Conservation (phyloP, 257 asterid species). For the Coffea eugenioides region DNA sequence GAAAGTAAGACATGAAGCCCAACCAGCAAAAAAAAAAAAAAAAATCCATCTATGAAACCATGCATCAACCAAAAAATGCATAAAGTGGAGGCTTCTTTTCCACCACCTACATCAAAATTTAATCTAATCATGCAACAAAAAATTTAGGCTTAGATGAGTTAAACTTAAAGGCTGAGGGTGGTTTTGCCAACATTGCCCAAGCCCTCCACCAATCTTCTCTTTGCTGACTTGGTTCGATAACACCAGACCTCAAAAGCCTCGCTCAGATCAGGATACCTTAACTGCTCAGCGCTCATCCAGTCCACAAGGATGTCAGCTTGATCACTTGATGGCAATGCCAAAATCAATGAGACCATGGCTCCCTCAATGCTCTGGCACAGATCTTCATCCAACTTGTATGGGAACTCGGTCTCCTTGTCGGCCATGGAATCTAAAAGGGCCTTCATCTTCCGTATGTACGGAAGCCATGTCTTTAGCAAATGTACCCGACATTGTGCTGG, state of each 20-base stretch:
- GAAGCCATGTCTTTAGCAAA: slow-evolving; percentile 65
- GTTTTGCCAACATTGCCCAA: slow-evolving; percentile 31
- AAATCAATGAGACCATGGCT: slow-evolving; percentile 63
- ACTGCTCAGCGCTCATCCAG: slow-evolving; percentile 62
- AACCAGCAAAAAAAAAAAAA: neutral
- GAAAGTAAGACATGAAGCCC: neutral
- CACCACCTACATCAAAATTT: neutral
- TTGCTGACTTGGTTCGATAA: slow-evolving; percentile 73
- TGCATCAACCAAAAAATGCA: neutral
- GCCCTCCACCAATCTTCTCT: slow-evolving; percentile 60
- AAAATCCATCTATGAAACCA: neutral
- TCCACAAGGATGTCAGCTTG: slow-evolving; percentile 72
- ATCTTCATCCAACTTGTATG: slow-evolving; percentile 67
- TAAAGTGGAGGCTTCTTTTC: neutral
- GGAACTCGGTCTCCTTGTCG: slow-evolving; percentile 33
- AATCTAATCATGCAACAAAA: slow-evolving; percentile 5
- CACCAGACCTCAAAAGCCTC: slow-evolving; percentile 92
- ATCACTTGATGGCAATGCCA: slow-evolving; percentile 68
- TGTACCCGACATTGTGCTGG: slow-evolving; percentile 57
- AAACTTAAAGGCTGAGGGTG: slow-evolving; percentile 31
- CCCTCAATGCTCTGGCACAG: slow-evolving; percentile 71
- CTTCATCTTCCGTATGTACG: slow-evolving; percentile 61
- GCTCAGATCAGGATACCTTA: slow-evolving; percentile 67
- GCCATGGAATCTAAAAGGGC: slow-evolving; percentile 47
- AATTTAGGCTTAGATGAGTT: slow-evolving; percentile 5